These are phyloP conservation scores for Acacia acuminata DNA, from an alignment of 306 rosid species.

Conservation along the genomic window DNA sequence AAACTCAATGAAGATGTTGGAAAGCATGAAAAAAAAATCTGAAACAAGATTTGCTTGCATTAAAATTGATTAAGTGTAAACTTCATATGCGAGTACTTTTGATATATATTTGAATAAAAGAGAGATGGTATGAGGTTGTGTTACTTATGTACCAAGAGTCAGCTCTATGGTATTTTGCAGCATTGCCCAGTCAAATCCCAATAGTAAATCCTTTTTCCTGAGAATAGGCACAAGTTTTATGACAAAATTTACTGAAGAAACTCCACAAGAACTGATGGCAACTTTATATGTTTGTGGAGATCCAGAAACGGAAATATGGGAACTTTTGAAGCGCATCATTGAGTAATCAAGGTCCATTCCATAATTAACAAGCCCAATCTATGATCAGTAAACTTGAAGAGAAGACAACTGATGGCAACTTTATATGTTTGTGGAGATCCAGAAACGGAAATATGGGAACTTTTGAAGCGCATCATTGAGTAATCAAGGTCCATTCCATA, in stretches of 20 bases:
- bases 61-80: background rate
- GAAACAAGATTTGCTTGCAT: background rate
- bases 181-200: slow-evolving; percentile 19
- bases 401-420: no score
- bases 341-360: no score
- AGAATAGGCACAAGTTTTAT: background rate
- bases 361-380: no score
- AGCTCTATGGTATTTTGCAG: slow-evolving; percentile 9
- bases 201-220: background rate
- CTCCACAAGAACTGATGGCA: slow-evolving; percentile 19
- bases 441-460: slow-evolving; percentile 19
- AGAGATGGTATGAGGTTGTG: background rate
- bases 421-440: no score
- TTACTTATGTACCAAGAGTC: background rate
- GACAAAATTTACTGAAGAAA: slow-evolving; percentile 11
- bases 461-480: background rate
- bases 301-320: no score
- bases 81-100: background rate
- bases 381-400: no score
- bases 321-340: no score
- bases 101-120: background rate
- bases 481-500: slow-evolving; percentile 24
- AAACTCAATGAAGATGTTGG: slow-evolving; percentile 16
- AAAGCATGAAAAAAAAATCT: no score
- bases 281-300: slow-evolving; percentile 12